Evolutionary conservation across 2,329 filamentous ascomycete species (phyloP).

Genomic region (Lasiodiplodia citricola): DNA sequence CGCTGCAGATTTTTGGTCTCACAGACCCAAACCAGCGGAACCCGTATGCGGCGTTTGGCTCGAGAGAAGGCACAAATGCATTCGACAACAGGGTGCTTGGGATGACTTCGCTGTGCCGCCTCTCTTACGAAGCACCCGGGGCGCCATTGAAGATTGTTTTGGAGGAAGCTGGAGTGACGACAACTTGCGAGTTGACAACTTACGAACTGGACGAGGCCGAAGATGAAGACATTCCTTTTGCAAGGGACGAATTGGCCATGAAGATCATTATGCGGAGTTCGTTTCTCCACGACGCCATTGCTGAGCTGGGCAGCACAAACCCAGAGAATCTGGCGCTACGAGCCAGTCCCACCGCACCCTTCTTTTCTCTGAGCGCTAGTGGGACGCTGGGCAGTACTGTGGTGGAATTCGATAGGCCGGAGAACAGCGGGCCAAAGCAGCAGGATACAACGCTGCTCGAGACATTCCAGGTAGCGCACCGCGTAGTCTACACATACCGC

Average conservation of each 20-base stretch:
- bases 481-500: slow-evolving; percentile 70
- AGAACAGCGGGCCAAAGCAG: slow-evolving; percentile 5
- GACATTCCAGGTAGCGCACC: slow-evolving; percentile 68
- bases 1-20: slow-evolving; percentile 90
- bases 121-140: slow-evolving; percentile 77
- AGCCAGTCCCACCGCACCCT: slow-evolving; percentile 46
- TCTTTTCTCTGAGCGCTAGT: slow-evolving; percentile 71
- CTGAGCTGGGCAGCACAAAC: slow-evolving; percentile 71
- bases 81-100: slow-evolving; percentile 85
- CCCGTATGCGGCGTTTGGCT: slow-evolving; percentile 41
- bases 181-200: slow-evolving; percentile 86
- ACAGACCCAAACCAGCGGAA: slow-evolving; percentile 39
- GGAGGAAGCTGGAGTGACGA: slow-evolving; percentile 84
- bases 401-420: slow-evolving; percentile 62
- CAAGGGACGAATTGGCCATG: slow-evolving; percentile 77
- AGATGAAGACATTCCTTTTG: slow-evolving; percentile 83
- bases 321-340: slow-evolving; percentile 74
- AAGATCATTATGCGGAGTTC: slow-evolving; percentile 93
- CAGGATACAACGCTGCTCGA: slow-evolving; percentile 63
- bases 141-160: slow-evolving; percentile 83
- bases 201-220: slow-evolving; percentile 67
- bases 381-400: slow-evolving; percentile 65
- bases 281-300: slow-evolving; percentile 73
- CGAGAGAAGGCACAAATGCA: slow-evolving; percentile 61
- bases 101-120: slow-evolving; percentile 82